Base-by-base conservation (phyloP, 129 eudicot genomes). In the Arctium minus region DNA sequence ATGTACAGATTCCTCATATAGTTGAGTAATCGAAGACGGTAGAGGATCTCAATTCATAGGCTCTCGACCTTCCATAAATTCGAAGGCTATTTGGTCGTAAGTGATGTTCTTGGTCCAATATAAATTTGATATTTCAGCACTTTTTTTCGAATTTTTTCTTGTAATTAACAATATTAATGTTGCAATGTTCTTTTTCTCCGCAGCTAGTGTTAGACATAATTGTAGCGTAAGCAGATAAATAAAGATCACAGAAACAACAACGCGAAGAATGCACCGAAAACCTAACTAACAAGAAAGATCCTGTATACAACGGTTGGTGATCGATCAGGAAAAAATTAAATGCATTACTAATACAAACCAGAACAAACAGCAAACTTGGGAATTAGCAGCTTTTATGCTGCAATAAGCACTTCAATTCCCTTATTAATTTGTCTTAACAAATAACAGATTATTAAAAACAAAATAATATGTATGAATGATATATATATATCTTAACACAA, bases 401-500 rank as follows among this genome's bases (percentile, higher is more conserved):
- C 8, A 2, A 10, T 13, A 64, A 67, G 74, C 67, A 65, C 46
- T 39, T 22, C 27, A 22, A 22, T 22, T 13, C 27, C 73, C 13
- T 68, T 65, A 37, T 75, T 31, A 64, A 64, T 74, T 82, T 27
- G 70, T 64, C 70, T 76, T 67, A 77, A 60, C 38, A 42, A 72
- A 78, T 56, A 71, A n/a, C 39, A 73, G 10, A 65, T 40, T 75
- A 5, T 82, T 75, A 18, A 18, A 75, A 75, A 40, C 80, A 31
- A 84, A 27, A 42, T 37, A 11, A 77, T 37, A 65, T 31, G 2
- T 77, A 77, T 70, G 27, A 22, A 22, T 22, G 27, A 13, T 44
- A 10, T 46, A 46, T 42, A 35, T 69, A 81, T 81, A 78, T 44
- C 77, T 70, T 77, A 77, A 39, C 48, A 84, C 73, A 77, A 71